These are phyloP conservation scores for Globisporangium paroecandrum DNA, from an alignment of 352 stramenopile genomes.

Conservation along the genomic window DNA sequence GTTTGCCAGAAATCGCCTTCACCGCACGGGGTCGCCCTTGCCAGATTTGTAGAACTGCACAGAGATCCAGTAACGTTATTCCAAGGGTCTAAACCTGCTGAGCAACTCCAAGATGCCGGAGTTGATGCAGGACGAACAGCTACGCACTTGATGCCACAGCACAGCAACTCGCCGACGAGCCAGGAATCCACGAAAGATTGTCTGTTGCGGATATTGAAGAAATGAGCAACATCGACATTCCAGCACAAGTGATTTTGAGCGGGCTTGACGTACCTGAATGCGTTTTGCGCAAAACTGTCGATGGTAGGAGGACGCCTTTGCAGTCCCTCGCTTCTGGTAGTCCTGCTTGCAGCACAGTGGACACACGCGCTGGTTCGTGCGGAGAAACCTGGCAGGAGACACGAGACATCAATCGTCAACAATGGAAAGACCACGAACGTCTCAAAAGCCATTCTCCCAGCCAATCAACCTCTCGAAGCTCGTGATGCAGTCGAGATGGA, in stretches of 20 bases:
- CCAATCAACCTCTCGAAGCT: constrained; percentile 67
- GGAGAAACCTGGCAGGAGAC: constrained; percentile 45
- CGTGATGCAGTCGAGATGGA: constrained; percentile 74
- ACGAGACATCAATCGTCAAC: neutral
- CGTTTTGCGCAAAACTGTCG: constrained; percentile 45
- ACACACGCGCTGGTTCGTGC: constrained; percentile 74
- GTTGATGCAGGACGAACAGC: neutral
- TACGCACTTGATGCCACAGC: constrained; percentile 33
- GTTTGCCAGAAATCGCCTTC: constrained; percentile 61
- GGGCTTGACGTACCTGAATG: constrained; percentile 43
- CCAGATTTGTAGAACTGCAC: constrained; percentile 65
- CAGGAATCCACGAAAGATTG: constrained; percentile 33
- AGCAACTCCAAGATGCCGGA: neutral
- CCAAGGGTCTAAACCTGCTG: neutral
- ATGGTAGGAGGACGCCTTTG: constrained; percentile 42
- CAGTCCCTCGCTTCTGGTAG: constrained; percentile 73
- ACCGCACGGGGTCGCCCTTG: constrained; percentile 46
- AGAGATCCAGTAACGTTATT: neutral
- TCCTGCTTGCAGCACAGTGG: constrained; percentile 81
- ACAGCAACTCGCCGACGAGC: constrained; percentile 19
- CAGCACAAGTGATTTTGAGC: neutral
- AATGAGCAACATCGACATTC: too few species aligned
- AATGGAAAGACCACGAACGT: neutral
- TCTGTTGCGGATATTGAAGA: constrained; percentile 15
- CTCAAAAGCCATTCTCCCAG: neutral